Evolutionary conservation across 2,329 filamentous ascomycete species (phyloP), one percentile per base, ranked within the genome.

Genomic region (Cytospora piceae): DNA sequence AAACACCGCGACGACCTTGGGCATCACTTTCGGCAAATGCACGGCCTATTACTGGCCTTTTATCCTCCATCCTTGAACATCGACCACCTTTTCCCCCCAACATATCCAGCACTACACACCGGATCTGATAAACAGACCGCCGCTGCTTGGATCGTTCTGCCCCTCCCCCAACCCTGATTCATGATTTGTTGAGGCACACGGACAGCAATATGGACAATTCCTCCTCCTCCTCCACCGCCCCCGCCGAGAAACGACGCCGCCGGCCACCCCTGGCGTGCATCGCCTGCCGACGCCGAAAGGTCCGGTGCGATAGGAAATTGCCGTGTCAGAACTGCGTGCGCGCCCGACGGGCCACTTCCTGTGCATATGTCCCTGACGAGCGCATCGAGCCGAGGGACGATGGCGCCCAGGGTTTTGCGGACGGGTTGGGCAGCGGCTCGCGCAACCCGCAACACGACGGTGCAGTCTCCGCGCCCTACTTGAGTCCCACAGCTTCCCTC

Each of bases 281-380:
- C 11, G 73, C 78, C 7, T 82, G 80, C 64, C 73, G 80, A 12
- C 74, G 73, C n/a, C 78, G 80, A 58, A 82, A 82, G 67, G 76
- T 81, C 20, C 73, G 76, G n/a, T 82, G 80, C 63, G 76, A 82
- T 63, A 74, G 77, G 37, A 73, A 77, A 29, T 69, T 69, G 4
- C 80, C 80, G 0, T 82, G 80, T 65, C 74, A 72, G 65, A 80
- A 80, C 65, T 82, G 80, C 59, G 64, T 77, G 4, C 74, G 75
- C 9, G 77, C 79, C n/a, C 76, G 73, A 62, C 76, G 67, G 5
- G 71, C 70, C 2, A 56, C 60, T 20, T 69, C 71, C 4, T 81
- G 79, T 59, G 64, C 73, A 9, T 80, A 79, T 59, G 72, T 66
- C n/a, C 57, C 74, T 4, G 72, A 72, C 24, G 65, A 65, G 34